A percentile compares a stretch with the other conserved stretches of the same genome.
Conservation (phyloP, 805 yeast species). For the Saturnispora zaruensis region DNA sequence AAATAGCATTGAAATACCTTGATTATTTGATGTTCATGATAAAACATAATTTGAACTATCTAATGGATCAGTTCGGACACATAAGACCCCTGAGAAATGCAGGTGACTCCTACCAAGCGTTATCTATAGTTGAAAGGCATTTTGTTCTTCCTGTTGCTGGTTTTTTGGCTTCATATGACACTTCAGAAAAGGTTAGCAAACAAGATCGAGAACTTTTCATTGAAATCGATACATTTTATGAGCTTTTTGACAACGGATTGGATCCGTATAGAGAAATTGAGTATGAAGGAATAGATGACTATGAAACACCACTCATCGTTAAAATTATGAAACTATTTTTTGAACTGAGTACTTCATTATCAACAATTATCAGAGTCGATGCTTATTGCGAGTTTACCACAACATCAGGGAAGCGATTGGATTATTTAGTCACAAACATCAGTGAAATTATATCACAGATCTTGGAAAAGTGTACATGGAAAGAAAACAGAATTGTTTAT, state of each 20-base stretch:
- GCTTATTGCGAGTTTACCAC: neutral
- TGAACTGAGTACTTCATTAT: neutral
- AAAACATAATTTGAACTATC: neutral
- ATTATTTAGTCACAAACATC: neutral
- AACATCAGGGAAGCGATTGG: neutral
- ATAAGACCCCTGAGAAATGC: neutral
- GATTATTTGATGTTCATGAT: constrained; percentile 1
- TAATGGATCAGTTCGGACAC: neutral
- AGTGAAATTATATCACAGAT: neutral
- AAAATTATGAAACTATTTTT: neutral
- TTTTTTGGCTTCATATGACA: neutral
- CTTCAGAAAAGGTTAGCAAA: neutral
- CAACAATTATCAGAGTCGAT: neutral
- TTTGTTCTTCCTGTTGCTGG: neutral
- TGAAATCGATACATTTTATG: neutral
- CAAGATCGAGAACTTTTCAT: neutral
- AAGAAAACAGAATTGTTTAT: neutral
- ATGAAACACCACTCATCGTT: neutral
- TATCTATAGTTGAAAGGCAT: neutral
- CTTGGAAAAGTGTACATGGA: neutral
- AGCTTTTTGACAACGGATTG: neutral
- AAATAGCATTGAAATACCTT: neutral
- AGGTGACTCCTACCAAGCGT: neutral
- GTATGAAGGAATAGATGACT: neutral
- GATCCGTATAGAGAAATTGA: neutral